phyloP scores from a whole-genome alignment of 768 basidiomycete species.

The Phaffia tasmanica region DNA sequence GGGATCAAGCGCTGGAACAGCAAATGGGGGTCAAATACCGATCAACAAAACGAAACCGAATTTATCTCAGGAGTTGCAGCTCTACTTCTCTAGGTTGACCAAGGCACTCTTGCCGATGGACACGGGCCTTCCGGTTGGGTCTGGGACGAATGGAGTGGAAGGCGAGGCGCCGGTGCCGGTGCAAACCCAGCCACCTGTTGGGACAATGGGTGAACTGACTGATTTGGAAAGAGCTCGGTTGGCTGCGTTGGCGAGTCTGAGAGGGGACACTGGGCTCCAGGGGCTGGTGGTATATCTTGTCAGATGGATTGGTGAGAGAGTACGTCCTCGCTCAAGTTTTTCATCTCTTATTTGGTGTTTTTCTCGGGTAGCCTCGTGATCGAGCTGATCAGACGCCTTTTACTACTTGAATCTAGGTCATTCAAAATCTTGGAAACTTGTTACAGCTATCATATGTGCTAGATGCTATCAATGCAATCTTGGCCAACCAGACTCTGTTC shows the following conservation, averaged over 20 bases:
- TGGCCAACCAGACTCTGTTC: constrained; percentile 79
- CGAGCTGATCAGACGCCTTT: background rate
- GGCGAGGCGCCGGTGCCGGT: background rate
- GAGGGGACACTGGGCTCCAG: constrained; percentile 81
- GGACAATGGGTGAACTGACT: constrained; percentile 18
- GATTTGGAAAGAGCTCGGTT: constrained; percentile 53
- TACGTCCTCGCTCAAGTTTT: constrained; percentile 41
- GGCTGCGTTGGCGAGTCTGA: constrained; percentile 79
- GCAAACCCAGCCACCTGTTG: background rate
- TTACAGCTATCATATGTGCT: constrained; percentile 65
- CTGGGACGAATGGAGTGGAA: background rate
- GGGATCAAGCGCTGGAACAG: background rate
- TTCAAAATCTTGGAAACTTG: constrained; percentile 48
- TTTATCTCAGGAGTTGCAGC: constrained; percentile 80
- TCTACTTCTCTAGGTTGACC: constrained; percentile 88
- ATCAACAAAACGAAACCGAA: constrained; percentile 53
- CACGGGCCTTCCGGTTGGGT: background rate
- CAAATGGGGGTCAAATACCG: background rate
- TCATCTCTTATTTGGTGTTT: background rate
- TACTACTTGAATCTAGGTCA: constrained; percentile 41
- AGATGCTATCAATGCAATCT: constrained; percentile 69
- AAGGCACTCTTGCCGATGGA: constrained; percentile 56
- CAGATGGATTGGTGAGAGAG: constrained; percentile 73
- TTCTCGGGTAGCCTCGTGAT: background rate
- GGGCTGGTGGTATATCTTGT: constrained; percentile 86